Evolutionary conservation across 2,329 filamentous ascomycete genomes (phyloP).

Genomic region (Colletotrichum siamense): DNA sequence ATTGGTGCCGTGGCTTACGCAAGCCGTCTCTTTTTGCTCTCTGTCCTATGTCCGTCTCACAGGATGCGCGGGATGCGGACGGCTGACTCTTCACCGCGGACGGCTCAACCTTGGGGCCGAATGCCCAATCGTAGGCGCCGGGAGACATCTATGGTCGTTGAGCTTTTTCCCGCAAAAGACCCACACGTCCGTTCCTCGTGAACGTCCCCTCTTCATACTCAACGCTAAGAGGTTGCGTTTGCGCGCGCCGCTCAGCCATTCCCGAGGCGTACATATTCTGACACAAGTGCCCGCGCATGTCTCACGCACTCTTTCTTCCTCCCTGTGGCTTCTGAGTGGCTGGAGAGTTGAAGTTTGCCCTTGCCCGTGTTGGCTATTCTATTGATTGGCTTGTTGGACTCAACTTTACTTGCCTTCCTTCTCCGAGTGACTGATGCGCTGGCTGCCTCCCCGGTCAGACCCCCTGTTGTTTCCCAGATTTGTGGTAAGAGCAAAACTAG

Average conservation of each 20-base stretch:
- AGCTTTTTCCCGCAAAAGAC: not conserved
- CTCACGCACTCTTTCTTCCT: not conserved
- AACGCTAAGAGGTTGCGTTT: not conserved
- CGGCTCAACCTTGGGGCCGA: not conserved
- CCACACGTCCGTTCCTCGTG: not conserved
- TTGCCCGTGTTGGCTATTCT: not conserved
- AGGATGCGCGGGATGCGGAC: not conserved
- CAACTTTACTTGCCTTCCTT: not conserved
- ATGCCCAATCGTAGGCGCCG: not conserved
- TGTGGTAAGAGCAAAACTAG: not conserved
- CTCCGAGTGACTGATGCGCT: not conserved
- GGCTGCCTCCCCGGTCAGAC: slow-evolving; percentile 15
- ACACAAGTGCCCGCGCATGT: slow-evolving; percentile 8
- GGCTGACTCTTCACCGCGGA: not conserved
- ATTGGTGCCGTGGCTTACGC: not conserved
- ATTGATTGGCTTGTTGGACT: not conserved
- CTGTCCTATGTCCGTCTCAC: not conserved
- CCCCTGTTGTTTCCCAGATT: not conserved
- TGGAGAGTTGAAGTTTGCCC: not conserved
- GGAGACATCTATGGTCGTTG: not conserved
- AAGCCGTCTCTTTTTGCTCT: not conserved
- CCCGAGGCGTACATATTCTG: slow-evolving; percentile 21
- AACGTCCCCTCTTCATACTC: not conserved
- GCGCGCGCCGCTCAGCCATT: slow-evolving; percentile 10
- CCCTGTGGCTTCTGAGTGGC: not conserved